A percentile compares a stretch with the other conserved stretches of the same genome.
These are phyloP conservation scores for Cyberlindnera nakhonratchasimensis DNA, from an alignment of 805 yeast genomes.

Conservation along the genomic window DNA sequence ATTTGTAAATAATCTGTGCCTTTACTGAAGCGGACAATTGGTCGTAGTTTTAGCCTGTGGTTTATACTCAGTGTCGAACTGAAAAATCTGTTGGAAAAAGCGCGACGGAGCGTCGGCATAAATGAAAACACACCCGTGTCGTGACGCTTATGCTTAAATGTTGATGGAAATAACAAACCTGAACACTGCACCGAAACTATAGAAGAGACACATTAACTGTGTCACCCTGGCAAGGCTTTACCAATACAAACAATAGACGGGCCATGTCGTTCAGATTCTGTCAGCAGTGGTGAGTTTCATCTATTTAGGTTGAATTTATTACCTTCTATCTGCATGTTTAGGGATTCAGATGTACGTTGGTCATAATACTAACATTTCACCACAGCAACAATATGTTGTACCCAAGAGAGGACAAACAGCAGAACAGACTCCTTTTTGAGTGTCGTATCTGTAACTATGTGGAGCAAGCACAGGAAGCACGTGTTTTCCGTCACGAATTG, in stretches of 20 bases:
- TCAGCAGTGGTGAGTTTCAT: slow-evolving; percentile 59
- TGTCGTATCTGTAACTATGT: slow-evolving; percentile 95
- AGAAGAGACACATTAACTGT: no score
- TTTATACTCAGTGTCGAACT: background rate
- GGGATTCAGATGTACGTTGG: no score
- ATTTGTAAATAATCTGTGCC: slow-evolving; percentile 4
- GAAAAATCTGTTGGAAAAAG: slow-evolving; percentile 12
- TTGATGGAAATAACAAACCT: background rate
- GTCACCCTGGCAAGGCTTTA: no score
- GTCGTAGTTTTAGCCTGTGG: background rate
- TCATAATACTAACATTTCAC: slow-evolving; percentile 8
- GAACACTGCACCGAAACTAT: no score
- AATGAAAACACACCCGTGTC: slow-evolving; percentile 2
- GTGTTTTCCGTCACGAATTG: slow-evolving; percentile 89
- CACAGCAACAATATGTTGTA: slow-evolving; percentile 91
- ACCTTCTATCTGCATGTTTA: background rate
- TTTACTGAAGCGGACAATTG: no score
- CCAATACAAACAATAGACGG: no score
- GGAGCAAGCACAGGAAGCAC: slow-evolving; percentile 83
- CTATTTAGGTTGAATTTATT: no score
- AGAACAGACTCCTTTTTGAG: slow-evolving; percentile 68
- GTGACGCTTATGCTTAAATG: slow-evolving; percentile 13
- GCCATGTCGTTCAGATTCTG: slow-evolving; percentile 96
- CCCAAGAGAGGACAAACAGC: slow-evolving; percentile 89
- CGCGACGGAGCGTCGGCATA: slow-evolving; percentile 6